Evolutionary conservation across 129 eudicot species (phyloP), one percentile per base, ranked within the genome.

Genomic region (Helichrysum umbraculigerum): DNA sequence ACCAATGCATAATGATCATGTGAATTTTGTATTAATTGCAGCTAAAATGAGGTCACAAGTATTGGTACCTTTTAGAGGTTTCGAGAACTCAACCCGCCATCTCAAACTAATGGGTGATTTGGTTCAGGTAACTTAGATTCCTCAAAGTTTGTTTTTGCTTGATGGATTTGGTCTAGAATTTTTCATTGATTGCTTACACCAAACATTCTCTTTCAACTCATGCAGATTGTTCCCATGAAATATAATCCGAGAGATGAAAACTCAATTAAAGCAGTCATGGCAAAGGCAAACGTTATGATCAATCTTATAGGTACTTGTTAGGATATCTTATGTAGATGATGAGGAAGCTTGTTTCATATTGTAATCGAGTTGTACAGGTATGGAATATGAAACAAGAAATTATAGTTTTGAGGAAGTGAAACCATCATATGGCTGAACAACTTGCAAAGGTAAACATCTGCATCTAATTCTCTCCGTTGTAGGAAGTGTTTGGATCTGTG

Each of bases 171-270:
- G 3, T 62, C 42, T 20, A 68, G 35, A 76, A 11, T 17, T 73
- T 20, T 66, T 77, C 16, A 51, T 42, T 19, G 7, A 7, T 62
- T 62, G 51, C 28, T 70, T 59, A 71, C 44, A 29, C 60, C 11
- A 6, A 19, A 0, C 65, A 21, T 25, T 10, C 6, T 8, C 58
- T 29, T 25, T 68, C 29, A 50, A 69, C 22, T 25, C 33, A 20
- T 44, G 74, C 86, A 94, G 98, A 91, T 94, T 85, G 97, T 94
- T 76, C 98, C 98, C 50, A 94, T 91, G 98, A 91, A 89, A 87
- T 94, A 88, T 72, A 73, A 89, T 69, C 98, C 98, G 28, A 82
- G 96, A 77, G 98, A 94, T 87, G 98, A 91, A 81, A 77, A 84
- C 87, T 94, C 98, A 52, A 80, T 94, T 70, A 94, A 91, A 85